phyloP scores from a whole-genome alignment of 2,329 filamentous ascomycete genomes.

The Macrophomina pseudophaseolina region DNA sequence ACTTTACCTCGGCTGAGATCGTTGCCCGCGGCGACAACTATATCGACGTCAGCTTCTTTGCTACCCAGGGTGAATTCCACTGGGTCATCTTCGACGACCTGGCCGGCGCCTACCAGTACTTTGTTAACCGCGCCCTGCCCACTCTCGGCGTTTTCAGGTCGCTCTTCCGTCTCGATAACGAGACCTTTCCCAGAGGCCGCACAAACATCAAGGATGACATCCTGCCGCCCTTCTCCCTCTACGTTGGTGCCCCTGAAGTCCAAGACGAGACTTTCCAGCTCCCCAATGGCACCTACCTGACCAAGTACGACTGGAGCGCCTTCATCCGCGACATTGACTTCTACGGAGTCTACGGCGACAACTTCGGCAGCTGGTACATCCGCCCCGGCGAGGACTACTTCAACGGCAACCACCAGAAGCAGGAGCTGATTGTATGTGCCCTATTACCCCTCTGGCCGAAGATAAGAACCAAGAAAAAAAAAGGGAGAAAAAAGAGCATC shows the following conservation, averaged over 20 bases:
- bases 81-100: constrained; percentile 58
- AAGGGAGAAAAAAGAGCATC: too few species aligned
- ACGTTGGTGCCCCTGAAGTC: constrained; percentile 52
- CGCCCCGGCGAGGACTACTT: constrained; percentile 32
- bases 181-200: constrained; percentile 53
- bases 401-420: constrained; percentile 59
- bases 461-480: too few species aligned
- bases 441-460: too few species aligned
- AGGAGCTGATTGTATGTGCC: constrained; percentile 52
- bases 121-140: constrained; percentile 57
- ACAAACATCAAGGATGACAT: constrained; percentile 54
- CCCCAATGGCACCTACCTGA: constrained; percentile 55
- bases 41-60: constrained; percentile 56
- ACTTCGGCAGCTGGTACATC: constrained; percentile 59
- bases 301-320: constrained; percentile 57
- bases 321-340: constrained; percentile 50
- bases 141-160: constrained; percentile 57
- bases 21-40: constrained; percentile 38
- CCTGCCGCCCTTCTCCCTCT: constrained; percentile 52
- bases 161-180: constrained; percentile 56
- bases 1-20: constrained; percentile 55
- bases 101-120: constrained; percentile 60
- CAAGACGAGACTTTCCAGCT: constrained; percentile 61
- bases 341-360: constrained; percentile 57
- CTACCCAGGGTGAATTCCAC: constrained; percentile 56